Conservation (phyloP, 768 basidiomycete species). For the Coprinopsis marcescibilis region DNA sequence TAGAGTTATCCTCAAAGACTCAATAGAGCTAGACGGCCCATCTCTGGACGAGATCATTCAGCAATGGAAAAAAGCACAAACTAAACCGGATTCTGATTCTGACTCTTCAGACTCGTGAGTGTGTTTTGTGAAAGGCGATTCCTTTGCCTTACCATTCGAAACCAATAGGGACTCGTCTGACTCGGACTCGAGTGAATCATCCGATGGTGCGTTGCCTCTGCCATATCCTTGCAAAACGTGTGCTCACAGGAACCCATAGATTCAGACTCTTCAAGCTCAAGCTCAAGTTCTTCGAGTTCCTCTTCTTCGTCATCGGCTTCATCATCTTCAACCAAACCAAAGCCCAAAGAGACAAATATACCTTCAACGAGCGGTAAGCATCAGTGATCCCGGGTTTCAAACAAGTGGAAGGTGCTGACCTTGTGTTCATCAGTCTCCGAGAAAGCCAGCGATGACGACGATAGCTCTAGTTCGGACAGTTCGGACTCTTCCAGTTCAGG, state of each 20-base stretch:
- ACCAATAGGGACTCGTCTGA: slow-evolving; percentile 12
- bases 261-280: slow-evolving; percentile 23
- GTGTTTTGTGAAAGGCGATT: slow-evolving; percentile 11
- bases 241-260: slow-evolving; percentile 17
- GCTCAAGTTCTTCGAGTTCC: slow-evolving; percentile 13
- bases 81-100: slow-evolving; percentile 16
- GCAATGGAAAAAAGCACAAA: slow-evolving; percentile 48
- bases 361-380: too few species aligned
- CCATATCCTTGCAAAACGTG: too few species aligned
- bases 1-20: slow-evolving; percentile 55
- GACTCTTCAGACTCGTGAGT: slow-evolving; percentile 16
- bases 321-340: slow-evolving; percentile 19
- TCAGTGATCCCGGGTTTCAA: too few species aligned
- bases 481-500: slow-evolving; percentile 23
- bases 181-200: slow-evolving; percentile 19
- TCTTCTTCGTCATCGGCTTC: slow-evolving; percentile 17
- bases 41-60: slow-evolving; percentile 59
- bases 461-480: slow-evolving; percentile 3
- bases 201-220: too few species aligned
- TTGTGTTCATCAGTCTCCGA: slow-evolving; percentile 27
- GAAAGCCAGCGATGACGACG: not conserved
- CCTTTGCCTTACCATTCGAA: not conserved
- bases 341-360: too few species aligned
- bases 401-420: too few species aligned
- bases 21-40: slow-evolving; percentile 40